These are phyloP conservation scores for Petunia secreta DNA, from an alignment of 257 asterid genomes.

Conservation along the genomic window DNA sequence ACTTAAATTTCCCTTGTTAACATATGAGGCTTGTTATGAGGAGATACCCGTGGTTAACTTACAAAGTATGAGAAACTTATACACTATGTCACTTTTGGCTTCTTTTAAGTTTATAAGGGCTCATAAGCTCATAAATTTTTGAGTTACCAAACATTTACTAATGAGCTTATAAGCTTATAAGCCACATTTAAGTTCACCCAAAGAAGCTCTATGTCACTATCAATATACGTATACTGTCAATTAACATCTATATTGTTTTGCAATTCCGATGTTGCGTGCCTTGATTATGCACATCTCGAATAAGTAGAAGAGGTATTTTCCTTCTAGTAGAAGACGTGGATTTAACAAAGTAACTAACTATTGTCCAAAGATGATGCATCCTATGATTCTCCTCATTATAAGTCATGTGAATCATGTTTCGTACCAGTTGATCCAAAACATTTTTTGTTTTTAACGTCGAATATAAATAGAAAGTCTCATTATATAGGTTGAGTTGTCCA, in stretches of 20 bases:
- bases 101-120: too few species aligned
- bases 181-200: too few species aligned
- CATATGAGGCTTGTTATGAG: too few species aligned
- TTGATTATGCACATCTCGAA: neutral
- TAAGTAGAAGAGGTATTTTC: neutral
- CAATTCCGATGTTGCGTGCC: neutral
- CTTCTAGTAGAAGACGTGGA: neutral
- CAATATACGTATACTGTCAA: too few species aligned
- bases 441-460: conserved; percentile 4
- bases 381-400: neutral
- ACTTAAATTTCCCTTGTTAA: too few species aligned
- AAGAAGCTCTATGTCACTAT: too few species aligned
- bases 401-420: neutral
- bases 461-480: neutral
- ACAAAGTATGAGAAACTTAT: too few species aligned
- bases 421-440: neutral
- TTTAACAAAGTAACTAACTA: neutral
- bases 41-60: too few species aligned
- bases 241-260: neutral
- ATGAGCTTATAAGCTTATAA: too few species aligned
- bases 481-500: conserved; percentile 18
- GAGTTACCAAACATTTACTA: too few species aligned
- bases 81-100: too few species aligned
- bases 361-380: neutral
- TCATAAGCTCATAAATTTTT: too few species aligned